These are phyloP conservation scores for Candida berthetii DNA, from an alignment of 805 yeast species.

Conservation along the genomic window DNA sequence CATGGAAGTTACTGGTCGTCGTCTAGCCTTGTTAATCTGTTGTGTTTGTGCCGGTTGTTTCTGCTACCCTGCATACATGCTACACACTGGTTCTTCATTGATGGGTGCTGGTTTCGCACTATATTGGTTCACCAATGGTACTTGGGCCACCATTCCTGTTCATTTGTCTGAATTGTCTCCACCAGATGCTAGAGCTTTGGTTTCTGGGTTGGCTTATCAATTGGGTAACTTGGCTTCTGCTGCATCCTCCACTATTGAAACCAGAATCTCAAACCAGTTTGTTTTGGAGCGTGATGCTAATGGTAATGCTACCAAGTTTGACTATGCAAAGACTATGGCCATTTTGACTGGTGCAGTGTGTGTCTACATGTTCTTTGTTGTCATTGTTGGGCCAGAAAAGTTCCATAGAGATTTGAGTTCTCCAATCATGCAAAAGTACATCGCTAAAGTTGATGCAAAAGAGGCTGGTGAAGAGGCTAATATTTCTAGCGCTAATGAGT, in stretches of 20 bases:
- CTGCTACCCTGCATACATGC: constrained; percentile 52
- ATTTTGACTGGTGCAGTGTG: constrained; percentile 64
- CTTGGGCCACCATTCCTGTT: constrained; percentile 69
- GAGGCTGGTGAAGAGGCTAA: not conserved
- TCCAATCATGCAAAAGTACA: constrained; percentile 5
- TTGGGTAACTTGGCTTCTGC: constrained; percentile 62
- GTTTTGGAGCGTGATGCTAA: constrained; percentile 19
- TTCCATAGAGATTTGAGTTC: constrained; percentile 29
- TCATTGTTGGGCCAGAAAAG: constrained; percentile 54
- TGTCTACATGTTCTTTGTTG: constrained; percentile 39
- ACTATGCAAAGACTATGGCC: constrained; percentile 70
- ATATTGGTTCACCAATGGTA: constrained; percentile 64
- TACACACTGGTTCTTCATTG: constrained; percentile 31
- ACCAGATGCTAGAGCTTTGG: constrained; percentile 55
- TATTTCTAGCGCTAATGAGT: not conserved
- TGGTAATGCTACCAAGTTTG: constrained; percentile 21
- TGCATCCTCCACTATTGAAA: constrained; percentile 67
- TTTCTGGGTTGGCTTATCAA: constrained; percentile 59
- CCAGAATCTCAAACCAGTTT: constrained; percentile 49
- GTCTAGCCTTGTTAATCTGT: constrained; percentile 46
- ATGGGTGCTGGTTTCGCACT: constrained; percentile 59
- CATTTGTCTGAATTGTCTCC: constrained; percentile 62
- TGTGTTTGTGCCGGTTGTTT: constrained; percentile 52
- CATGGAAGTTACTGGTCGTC: constrained; percentile 54
- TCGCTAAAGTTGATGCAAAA: constrained; percentile 1